Conservation (phyloP, 1,284 basidiomycete genomes). For the Mycena citricolor region DNA sequence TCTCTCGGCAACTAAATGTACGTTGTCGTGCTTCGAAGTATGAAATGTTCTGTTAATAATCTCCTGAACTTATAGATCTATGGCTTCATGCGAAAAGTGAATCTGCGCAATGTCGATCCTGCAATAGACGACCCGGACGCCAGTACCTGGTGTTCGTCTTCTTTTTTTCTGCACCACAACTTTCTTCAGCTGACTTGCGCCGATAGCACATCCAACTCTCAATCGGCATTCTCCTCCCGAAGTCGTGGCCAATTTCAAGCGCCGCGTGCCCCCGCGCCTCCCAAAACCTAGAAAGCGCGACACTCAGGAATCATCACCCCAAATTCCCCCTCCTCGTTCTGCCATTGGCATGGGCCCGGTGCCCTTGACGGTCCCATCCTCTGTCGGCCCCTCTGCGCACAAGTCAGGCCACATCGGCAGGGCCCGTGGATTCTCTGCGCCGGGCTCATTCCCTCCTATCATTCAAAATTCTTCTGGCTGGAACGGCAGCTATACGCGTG, state of each 20-base stretch:
- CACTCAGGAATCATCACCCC: conserved; percentile 51
- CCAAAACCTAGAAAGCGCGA: conserved; percentile 81
- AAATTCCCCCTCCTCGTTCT: conserved; percentile 68
- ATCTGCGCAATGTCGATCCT: conserved; percentile 87
- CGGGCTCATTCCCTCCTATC: conserved; percentile 71
- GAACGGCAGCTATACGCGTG: conserved; percentile 57
- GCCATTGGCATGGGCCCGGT: conserved; percentile 65
- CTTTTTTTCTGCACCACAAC: conserved; percentile 13
- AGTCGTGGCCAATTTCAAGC: conserved; percentile 88
- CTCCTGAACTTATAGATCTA: conserved; percentile 75
- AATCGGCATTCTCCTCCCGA: conserved; percentile 84
- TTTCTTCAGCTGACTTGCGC: conserved; percentile 22
- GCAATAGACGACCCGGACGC: conserved; percentile 91
- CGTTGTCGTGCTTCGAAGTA: conserved; percentile 40
- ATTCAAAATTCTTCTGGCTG: conserved; percentile 54
- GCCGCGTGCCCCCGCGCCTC: conserved; percentile 86
- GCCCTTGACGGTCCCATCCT: conserved; percentile 56
- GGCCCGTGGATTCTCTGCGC: conserved; percentile 76
- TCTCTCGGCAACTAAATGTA: conserved; percentile 91
- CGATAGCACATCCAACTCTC: conserved; percentile 80
- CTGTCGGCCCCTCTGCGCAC: conserved; percentile 38
- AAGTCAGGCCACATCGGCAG: conserved; percentile 52
- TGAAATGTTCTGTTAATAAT: conserved; percentile 31
- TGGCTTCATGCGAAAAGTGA: conserved; percentile 93
- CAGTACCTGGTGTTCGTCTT: conserved; percentile 85